phyloP scores from a whole-genome alignment of 2,329 filamentous ascomycete genomes.

The Diaporthe sp. region DNA sequence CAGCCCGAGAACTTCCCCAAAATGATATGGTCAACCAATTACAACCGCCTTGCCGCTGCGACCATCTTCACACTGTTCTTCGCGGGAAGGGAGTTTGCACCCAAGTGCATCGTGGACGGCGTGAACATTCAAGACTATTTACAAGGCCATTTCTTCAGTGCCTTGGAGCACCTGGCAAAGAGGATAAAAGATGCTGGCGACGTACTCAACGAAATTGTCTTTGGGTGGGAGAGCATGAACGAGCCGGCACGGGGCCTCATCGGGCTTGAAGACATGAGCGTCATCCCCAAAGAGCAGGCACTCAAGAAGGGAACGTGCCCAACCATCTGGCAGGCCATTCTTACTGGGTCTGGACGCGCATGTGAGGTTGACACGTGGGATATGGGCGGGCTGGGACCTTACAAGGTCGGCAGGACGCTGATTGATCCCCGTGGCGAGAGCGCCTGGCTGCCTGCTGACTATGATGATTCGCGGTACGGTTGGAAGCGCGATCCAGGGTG shows the following conservation, averaged over 20 bases:
- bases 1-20: constrained; percentile 90
- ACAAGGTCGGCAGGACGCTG: constrained; percentile 84
- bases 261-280: constrained; percentile 82
- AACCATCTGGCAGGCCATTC: constrained; percentile 92
- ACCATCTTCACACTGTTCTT: constrained; percentile 97
- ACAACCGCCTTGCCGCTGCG: constrained; percentile 85
- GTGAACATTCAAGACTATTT: constrained; percentile 97
- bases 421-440: constrained; percentile 88
- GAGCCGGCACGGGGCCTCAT: constrained; percentile 92
- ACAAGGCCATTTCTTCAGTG: constrained; percentile 84
- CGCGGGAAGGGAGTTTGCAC: constrained; percentile 88
- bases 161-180: constrained; percentile 83
- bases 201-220: constrained; percentile 85
- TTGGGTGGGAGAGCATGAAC: constrained; percentile 97
- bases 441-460: constrained; percentile 85
- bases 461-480: constrained; percentile 88
- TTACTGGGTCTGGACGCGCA: constrained; percentile 90
- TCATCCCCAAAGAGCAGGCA: constrained; percentile 87
- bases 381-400: constrained; percentile 91
- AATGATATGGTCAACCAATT: constrained; percentile 99
- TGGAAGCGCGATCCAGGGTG: constrained; percentile 90
- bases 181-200: constrained; percentile 91
- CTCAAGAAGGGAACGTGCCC: constrained; percentile 93
- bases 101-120: constrained; percentile 94
- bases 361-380: constrained; percentile 94